Percentiles rank a stretch among this genome's conserved stretches.
Conservation (phyloP, 2,329 filamentous ascomycete species). For the Aureobasidium sp. region DNA sequence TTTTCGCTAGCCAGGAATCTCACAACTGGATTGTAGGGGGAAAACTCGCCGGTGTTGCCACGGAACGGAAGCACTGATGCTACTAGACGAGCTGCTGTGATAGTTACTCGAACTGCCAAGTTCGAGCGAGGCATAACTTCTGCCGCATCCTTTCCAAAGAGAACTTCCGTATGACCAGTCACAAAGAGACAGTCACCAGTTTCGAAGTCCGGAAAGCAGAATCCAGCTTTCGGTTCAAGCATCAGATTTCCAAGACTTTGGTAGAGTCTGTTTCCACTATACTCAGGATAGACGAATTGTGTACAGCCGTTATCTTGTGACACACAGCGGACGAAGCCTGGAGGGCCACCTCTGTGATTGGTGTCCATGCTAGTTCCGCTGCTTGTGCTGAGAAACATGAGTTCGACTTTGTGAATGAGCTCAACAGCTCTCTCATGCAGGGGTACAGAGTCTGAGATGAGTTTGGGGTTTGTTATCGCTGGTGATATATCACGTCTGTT, state of each 20-base stretch:
- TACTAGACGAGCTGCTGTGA: slow-evolving; percentile 58
- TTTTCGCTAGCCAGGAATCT: slow-evolving; percentile 58
- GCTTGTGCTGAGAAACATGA: slow-evolving; percentile 71
- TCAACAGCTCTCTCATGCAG: slow-evolving; percentile 50
- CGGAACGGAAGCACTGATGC: slow-evolving; percentile 60
- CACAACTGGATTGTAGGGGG: slow-evolving; percentile 73
- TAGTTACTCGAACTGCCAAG: slow-evolving; percentile 61
- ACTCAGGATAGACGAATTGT: slow-evolving; percentile 70
- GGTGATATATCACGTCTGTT: slow-evolving; percentile 62
- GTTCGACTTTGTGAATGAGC: slow-evolving; percentile 58
- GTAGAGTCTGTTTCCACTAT: slow-evolving; percentile 76
- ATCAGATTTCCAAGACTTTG: slow-evolving; percentile 75
- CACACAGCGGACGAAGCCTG: slow-evolving; percentile 65
- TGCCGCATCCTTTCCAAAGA: slow-evolving; percentile 58
- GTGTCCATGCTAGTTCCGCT: slow-evolving; percentile 66
- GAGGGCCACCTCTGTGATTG: slow-evolving; percentile 69
- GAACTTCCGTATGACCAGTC: slow-evolving; percentile 61
- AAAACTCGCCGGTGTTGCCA: slow-evolving; percentile 51
- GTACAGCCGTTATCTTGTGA: slow-evolving; percentile 43
- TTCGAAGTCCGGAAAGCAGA: slow-evolving; percentile 67
- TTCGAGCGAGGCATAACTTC: slow-evolving; percentile 61
- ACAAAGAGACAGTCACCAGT: slow-evolving; percentile 67
- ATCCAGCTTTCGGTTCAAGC: slow-evolving; percentile 58
- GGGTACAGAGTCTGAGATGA: slow-evolving; percentile 41
- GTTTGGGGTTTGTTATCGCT: slow-evolving; percentile 46